These are phyloP conservation scores for Fusarium sp. DNA, from an alignment of 2,329 filamentous ascomycete genomes.

Conservation along the genomic window DNA sequence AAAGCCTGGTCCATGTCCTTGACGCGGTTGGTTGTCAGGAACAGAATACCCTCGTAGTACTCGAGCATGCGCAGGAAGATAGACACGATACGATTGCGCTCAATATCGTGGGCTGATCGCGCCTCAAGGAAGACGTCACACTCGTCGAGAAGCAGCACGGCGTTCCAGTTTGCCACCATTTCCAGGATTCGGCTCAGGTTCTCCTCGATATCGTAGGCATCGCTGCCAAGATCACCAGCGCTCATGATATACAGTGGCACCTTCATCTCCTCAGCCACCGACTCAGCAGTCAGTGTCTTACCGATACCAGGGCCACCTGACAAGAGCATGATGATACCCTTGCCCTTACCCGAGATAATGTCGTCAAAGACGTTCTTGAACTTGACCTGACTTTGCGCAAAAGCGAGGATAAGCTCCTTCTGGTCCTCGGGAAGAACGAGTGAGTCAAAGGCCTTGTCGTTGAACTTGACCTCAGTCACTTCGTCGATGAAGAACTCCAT, in stretches of 20 bases:
- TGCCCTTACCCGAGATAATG: constrained; percentile 67
- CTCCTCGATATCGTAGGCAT: constrained; percentile 74
- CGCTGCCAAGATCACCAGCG: constrained; percentile 80
- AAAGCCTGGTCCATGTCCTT: constrained; percentile 64
- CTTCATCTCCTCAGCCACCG: constrained; percentile 65
- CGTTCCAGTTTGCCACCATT: constrained; percentile 72
- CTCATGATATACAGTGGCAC: constrained; percentile 67
- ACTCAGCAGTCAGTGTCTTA: constrained; percentile 66
- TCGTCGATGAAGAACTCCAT: constrained; percentile 65
- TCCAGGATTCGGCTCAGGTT: constrained; percentile 70
- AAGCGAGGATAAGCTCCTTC: constrained; percentile 67
- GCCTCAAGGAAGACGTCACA: constrained; percentile 63
- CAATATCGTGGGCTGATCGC: constrained; percentile 53
- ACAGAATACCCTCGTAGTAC: constrained; percentile 65
- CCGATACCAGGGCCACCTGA: constrained; percentile 65
- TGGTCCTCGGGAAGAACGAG: constrained; percentile 65
- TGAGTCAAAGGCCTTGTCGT: constrained; percentile 63
- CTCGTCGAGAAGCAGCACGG: constrained; percentile 56
- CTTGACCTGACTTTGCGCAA: constrained; percentile 63
- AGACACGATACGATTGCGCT: constrained; percentile 54
- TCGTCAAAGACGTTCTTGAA: constrained; percentile 65
- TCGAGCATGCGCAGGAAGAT: constrained; percentile 63
- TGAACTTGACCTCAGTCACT: constrained; percentile 63
- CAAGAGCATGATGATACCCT: constrained; percentile 66
- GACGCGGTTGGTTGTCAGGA: constrained; percentile 65